Percentiles rank a stretch among this genome's conserved stretches.
Evolutionary conservation across 257 asterid genomes (phyloP).

Genomic region (Rauvolfia tetraphylla): DNA sequence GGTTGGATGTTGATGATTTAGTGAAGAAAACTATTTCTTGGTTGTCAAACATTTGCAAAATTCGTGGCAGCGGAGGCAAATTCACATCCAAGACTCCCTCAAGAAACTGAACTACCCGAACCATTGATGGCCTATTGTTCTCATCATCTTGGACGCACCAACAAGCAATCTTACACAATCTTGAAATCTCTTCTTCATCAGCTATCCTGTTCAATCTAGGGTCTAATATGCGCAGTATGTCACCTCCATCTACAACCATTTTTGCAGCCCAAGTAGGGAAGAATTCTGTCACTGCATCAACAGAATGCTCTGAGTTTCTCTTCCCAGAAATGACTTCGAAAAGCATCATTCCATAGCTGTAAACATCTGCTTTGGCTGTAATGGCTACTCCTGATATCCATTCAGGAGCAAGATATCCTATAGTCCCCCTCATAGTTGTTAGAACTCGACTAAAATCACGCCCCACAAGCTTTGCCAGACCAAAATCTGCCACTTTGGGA

Average conservation of each 20-base stretch:
- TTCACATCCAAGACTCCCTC: slow-evolving; percentile 48
- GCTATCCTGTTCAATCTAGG: slow-evolving; percentile 28
- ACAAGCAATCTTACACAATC: slow-evolving; percentile 36
- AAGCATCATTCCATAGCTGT: slow-evolving; percentile 50
- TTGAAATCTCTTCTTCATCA: slow-evolving; percentile 31
- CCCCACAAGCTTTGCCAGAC: slow-evolving; percentile 52
- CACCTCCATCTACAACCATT: slow-evolving; percentile 27
- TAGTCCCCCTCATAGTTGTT: slow-evolving; percentile 44
- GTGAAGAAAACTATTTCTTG: slow-evolving; percentile 58
- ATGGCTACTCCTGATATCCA: slow-evolving; percentile 44
- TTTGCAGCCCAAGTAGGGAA: slow-evolving; percentile 38
- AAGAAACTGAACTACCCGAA: slow-evolving; percentile 40
- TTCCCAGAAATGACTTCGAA: slow-evolving; percentile 45
- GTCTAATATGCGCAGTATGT: slow-evolving; percentile 34
- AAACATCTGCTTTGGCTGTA: slow-evolving; percentile 44
- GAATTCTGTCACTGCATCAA: slow-evolving; percentile 30
- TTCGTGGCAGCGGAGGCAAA: slow-evolving; percentile 39
- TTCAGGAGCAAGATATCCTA: slow-evolving; percentile 51
- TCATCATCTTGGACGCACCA: slow-evolving; percentile 52
- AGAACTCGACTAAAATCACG: slow-evolving; percentile 39
- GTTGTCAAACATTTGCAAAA: slow-evolving; percentile 43
- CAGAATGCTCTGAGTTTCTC: slow-evolving; percentile 30
- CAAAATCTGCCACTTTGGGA: slow-evolving; percentile 56
- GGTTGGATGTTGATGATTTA: slow-evolving; percentile 56
- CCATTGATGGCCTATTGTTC: slow-evolving; percentile 40